Percentiles rank a stretch among this genome's conserved stretches.
These are phyloP conservation scores for Ogataea angusta DNA, from an alignment of 805 yeast species.

Conservation along the genomic window DNA sequence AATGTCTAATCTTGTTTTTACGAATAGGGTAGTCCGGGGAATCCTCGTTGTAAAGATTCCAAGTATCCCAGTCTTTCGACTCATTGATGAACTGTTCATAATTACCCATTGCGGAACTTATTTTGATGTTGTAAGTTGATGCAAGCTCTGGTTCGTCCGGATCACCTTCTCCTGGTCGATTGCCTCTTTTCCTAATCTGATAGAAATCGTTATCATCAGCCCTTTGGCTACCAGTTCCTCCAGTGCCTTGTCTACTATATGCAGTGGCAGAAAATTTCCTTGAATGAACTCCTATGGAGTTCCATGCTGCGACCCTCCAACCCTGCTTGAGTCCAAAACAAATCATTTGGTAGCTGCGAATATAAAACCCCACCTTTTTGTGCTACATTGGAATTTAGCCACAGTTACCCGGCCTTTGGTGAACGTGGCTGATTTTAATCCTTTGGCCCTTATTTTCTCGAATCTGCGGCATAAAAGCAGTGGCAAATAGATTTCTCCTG, in stretches of 20 bases:
- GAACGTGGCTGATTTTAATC: background rate
- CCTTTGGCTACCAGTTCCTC: background rate
- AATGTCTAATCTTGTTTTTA: conserved; percentile 67
- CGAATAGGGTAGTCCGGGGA: conserved; percentile 35
- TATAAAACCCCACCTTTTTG: conserved; percentile 7
- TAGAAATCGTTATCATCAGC: conserved; percentile 32
- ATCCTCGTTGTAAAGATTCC: conserved; percentile 35
- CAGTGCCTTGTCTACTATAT: conserved; percentile 21
- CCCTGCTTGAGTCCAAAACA: conserved; percentile 3
- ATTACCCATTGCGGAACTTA: conserved; percentile 43
- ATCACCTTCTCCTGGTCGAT: conserved; percentile 23
- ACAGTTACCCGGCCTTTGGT: conserved; percentile 1
- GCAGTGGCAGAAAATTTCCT: background rate
- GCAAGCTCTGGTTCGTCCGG: conserved; percentile 23
- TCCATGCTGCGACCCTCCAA: background rate
- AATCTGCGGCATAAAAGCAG: conserved; percentile 8
- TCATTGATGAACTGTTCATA: conserved; percentile 34
- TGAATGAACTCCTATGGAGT: background rate
- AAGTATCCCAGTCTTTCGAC: conserved; percentile 34
- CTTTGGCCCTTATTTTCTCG: conserved; percentile 1
- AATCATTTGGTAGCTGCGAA: conserved; percentile 7
- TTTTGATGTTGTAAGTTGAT: conserved; percentile 28
- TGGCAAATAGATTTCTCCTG: conserved; percentile 9
- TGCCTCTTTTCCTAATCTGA: conserved; percentile 30
- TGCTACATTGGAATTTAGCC: background rate